Percentiles rank a stretch among this genome's conserved stretches.
These are phyloP conservation scores for Metschnikowia vanudenii DNA, from an alignment of 805 yeast species.

Conservation along the genomic window DNA sequence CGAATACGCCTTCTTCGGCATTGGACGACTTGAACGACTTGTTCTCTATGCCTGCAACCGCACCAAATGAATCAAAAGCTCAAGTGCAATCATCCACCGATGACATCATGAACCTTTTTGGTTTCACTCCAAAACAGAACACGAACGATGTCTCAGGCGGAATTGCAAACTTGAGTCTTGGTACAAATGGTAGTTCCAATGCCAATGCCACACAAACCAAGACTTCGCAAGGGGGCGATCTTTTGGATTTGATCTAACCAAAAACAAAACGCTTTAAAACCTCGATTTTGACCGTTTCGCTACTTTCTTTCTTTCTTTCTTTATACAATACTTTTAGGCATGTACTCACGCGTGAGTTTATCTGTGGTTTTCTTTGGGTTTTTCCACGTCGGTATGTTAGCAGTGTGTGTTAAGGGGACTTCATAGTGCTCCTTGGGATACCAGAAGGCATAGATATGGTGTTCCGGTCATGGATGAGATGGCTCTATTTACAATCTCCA, in stretches of 20 bases:
- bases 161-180: conserved; percentile 15
- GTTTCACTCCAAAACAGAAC: conserved; percentile 15
- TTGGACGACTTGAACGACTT: conserved; percentile 77
- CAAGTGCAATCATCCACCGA: conserved; percentile 25
- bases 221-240: conserved; percentile 26
- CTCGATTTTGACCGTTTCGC: too few relatives aligned
- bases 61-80: conserved; percentile 13
- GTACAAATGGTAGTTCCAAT: conserved; percentile 11
- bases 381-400: neutral
- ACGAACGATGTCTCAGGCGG: conserved; percentile 10
- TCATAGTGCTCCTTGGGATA: neutral
- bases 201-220: neutral
- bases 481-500: too few relatives aligned
- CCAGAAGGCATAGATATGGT: neutral
- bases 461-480: neutral
- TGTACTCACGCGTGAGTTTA: too few relatives aligned
- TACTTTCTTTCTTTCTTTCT: neutral
- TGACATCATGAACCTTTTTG: conserved; percentile 51
- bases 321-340: neutral
- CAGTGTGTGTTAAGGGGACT: neutral
- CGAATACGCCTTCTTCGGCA: conserved; percentile 32
- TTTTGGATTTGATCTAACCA: conserved; percentile 36
- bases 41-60: conserved; percentile 44
- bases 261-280: neutral
- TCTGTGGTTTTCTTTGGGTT: too few relatives aligned